Base-by-base conservation (phyloP, 2,329 filamentous ascomycete species). In the Botryosphaeria dothidea region DNA sequence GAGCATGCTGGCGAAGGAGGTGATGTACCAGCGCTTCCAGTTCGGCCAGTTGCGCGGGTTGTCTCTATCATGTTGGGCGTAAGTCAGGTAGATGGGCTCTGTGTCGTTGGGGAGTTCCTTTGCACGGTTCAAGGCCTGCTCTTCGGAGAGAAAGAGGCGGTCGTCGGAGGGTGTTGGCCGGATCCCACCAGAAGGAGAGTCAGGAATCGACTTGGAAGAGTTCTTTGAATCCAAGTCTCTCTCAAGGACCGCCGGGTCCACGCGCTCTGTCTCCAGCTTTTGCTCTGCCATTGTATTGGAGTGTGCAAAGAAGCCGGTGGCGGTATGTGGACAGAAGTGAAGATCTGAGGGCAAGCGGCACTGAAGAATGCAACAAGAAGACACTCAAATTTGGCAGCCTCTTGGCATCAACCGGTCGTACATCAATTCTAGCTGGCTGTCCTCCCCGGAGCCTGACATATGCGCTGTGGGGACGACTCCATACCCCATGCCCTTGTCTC, bases 31-130 rank as follows among this genome's bases (percentile, higher is more conserved):
- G 65, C 78, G 78, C 29, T 72, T 73, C 67, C 66, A 72, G 46
- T 71, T 73, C 2, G 75, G 72, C 76, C 78, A 81, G 49, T 79
- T 75, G 38, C 77, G 73, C 9, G 79, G 79, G 63, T 80, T 80
- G 34, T 79, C 77, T 8, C 52, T 62, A 52, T 73, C 72, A 21
- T 68, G 41, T 9, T 45, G 36, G 2, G 48, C 51, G 56, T 71
- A 73, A 1, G 62, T 70, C 15, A 73, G 58, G 41, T 67, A 69
- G 31, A 73, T 67, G 6, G 70, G 67, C 2, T 66, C 66, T 2
- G 66, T 58, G 9, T 68, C 67, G 25, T 70, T 58, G 3, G 71
- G 70, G 11, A 67, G 34, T 7, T 63, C 62, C 31, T 66, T 68
- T 46, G 67, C 66, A 29, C 65, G 63, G 6, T 48, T 61, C 21